Evolutionary conservation across 75 land plant species (phyloP).

Genomic region (Picea glauca): DNA sequence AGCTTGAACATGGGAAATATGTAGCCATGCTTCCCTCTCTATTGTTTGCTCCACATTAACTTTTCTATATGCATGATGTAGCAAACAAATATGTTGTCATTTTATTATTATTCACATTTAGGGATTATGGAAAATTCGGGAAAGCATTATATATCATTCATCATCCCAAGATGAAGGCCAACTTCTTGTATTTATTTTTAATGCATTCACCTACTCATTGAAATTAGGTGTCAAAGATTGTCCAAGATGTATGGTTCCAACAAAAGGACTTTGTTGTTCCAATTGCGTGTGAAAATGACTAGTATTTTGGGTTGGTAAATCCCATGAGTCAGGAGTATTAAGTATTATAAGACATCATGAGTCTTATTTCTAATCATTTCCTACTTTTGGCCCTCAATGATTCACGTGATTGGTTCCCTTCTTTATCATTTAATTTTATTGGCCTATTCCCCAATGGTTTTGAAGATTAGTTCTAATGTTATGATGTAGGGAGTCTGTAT

Average conservation of each 20-base stretch:
- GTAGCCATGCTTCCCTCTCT: slow-evolving; percentile 17
- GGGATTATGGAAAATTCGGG: neutral
- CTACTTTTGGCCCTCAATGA: too few species aligned
- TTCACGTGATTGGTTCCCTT: too few species aligned
- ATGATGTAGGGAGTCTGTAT: too few species aligned
- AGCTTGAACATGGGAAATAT: slow-evolving; percentile 13
- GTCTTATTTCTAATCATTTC: too few species aligned
- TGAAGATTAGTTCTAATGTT: too few species aligned
- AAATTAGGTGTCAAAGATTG: slow-evolving; percentile 3
- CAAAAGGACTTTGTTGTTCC: neutral
- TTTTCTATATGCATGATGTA: neutral
- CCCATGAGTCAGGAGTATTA: neutral
- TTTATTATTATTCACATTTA: neutral
- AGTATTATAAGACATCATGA: too few species aligned
- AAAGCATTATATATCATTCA: slow-evolving; percentile 5
- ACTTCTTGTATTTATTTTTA: neutral
- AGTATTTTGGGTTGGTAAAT: neutral
- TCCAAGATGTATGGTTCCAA: slow-evolving; percentile 3
- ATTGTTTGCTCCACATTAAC: neutral
- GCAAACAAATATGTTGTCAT: neutral
- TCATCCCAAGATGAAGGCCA: neutral
- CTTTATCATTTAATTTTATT: too few species aligned
- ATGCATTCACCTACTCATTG: neutral
- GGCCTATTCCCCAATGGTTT: too few species aligned
- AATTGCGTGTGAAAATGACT: neutral